Conservation (phyloP, 108 stramenopile species). For the Aurantiochytrium sp. region DNA sequence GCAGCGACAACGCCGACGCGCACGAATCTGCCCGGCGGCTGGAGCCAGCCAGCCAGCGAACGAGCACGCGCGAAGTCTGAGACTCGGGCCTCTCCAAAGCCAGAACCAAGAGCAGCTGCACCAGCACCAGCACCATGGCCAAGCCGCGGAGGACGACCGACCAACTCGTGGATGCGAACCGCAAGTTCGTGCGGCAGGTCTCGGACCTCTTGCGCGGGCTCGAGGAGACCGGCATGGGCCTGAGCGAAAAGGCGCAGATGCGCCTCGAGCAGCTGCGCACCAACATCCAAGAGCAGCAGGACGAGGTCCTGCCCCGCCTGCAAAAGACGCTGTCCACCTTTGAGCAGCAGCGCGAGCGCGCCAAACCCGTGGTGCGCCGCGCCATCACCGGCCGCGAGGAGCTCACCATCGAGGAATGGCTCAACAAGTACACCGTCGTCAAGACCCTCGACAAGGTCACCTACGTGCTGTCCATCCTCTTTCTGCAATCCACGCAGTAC, state of each 20-base stretch:
- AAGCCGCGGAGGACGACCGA: neutral
- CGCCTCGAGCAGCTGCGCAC: neutral
- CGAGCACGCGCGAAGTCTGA: too few species aligned
- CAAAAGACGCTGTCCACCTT: neutral
- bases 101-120: too few species aligned
- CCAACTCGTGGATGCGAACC: neutral
- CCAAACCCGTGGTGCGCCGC: neutral
- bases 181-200: slow-evolving; percentile 12
- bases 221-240: neutral
- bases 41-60: too few species aligned
- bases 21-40: too few species aligned
- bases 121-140: neutral
- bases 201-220: neutral
- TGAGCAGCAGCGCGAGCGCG: neutral
- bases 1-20: too few species aligned
- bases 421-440: slow-evolving; percentile 28
- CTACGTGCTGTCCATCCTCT: neutral
- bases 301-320: neutral
- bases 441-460: slow-evolving; percentile 29
- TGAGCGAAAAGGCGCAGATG: neutral
- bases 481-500: slow-evolving; percentile 1
- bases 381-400: neutral
- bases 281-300: slow-evolving; percentile 11
- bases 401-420: neutral
- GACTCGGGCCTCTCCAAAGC: too few species aligned